Conservation (phyloP, 148 eudicot genomes). For the Vaccinium vitisidaea region DNA sequence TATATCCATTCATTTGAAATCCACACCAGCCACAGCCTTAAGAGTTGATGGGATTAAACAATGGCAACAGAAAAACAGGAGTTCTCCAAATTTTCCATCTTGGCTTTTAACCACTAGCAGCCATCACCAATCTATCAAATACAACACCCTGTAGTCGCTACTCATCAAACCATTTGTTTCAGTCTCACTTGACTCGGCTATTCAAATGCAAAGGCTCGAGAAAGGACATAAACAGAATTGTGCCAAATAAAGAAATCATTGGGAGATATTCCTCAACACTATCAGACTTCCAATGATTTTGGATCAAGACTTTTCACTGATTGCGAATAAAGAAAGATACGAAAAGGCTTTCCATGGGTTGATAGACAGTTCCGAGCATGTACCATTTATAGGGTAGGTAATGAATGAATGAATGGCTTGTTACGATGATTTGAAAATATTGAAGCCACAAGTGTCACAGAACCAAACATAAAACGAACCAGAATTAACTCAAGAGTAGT, state of each 20-base stretch:
- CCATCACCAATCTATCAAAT: not conserved
- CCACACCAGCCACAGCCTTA: no score
- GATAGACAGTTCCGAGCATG: not conserved
- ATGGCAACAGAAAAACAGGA: not conserved
- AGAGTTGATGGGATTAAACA: not conserved
- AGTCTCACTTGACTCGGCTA: not conserved
- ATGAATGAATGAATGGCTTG: not conserved
- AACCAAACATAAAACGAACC: not conserved
- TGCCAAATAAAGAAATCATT: not conserved
- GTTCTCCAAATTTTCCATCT: not conserved
- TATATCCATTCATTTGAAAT: no score
- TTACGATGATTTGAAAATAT: not conserved
- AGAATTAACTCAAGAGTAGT: not conserved
- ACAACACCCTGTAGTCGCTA: not conserved
- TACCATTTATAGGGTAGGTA: constrained; percentile 2
- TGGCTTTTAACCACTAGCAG: not conserved
- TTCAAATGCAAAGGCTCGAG: not conserved
- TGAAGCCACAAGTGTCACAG: not conserved
- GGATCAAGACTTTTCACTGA: not conserved
- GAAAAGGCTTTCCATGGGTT: not conserved
- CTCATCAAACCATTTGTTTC: not conserved
- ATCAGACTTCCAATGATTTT: not conserved
- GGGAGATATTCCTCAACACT: not conserved
- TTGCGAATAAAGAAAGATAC: not conserved
- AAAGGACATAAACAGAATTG: not conserved